These are phyloP conservation scores for Dioscorea alata DNA, from an alignment of 106 monocot genomes.

Conservation along the genomic window DNA sequence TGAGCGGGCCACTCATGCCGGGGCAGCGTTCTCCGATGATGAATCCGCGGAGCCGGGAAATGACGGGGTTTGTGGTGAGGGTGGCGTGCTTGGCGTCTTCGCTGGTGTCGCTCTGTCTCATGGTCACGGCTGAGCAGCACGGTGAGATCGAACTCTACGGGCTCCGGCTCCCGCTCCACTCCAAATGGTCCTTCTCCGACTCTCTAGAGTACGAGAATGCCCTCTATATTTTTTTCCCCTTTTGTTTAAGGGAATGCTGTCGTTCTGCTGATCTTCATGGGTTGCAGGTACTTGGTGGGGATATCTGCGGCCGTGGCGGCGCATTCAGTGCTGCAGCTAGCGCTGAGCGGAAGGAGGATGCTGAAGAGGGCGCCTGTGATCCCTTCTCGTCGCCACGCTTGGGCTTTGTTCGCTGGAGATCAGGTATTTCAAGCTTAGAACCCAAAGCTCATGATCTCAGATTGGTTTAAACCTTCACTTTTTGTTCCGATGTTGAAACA, in stretches of 20 bases:
- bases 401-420: constrained; percentile 34
- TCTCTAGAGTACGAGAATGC: constrained; percentile 24
- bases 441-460: too few relatives aligned
- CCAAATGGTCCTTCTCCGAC: constrained; percentile 47
- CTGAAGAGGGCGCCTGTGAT: constrained; percentile 19
- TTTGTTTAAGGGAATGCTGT: not conserved
- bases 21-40: not conserved
- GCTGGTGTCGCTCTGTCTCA: constrained; percentile 20
- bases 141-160: constrained; percentile 23
- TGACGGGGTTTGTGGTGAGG: constrained; percentile 6
- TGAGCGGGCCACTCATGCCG: constrained; percentile 7
- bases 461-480: too few relatives aligned
- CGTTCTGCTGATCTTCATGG: not conserved
- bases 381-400: constrained; percentile 19
- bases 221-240: not conserved
- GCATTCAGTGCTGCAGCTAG: constrained; percentile 32
- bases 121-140: constrained; percentile 39
- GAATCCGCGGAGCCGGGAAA: constrained; percentile 11
- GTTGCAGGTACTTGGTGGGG: constrained; percentile 32
- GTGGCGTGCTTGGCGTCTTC: constrained; percentile 14
- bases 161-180: constrained; percentile 28
- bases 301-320: constrained; percentile 30
- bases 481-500: too few relatives aligned
- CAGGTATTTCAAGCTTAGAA: constrained; percentile 17
- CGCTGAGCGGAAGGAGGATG: constrained; percentile 17